Base-by-base conservation (phyloP, 2,329 filamentous ascomycete species). In the Dothidotthia symphoricarpi region DNA sequence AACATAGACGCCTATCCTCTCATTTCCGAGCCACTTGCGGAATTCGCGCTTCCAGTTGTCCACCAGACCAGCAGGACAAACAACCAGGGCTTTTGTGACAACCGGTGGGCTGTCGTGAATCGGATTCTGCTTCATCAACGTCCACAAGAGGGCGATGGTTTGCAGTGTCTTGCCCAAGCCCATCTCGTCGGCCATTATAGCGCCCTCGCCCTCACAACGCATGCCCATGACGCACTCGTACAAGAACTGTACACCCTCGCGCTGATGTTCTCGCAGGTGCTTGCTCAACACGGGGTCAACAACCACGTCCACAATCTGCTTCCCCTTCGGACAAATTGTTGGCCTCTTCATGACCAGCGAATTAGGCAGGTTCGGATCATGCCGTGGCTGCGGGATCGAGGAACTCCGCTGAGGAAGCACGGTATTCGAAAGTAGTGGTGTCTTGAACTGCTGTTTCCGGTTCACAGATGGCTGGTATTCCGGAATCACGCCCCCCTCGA, bases 171-270 rank as follows among this genome's bases (percentile, higher is more conserved):
- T 88, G 14, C 84, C 84, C 2, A 88, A 64, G 0, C 84, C 84
- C 84, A 88, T 88, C 51, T 87, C 84, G 57, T 88, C 84, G 2
- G 84, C 84, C 32, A 88, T 69, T 41, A 88, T 81, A 3, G 82
- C 83, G 16, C 83, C 83, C 62, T 83, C 76, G 1, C 83, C 83
- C 51, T 78, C 78, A 28, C 74, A 69, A 28, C 81, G 75, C 74
- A 86, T 77, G 4, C 83, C 83, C 83, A 87, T 87, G 0, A 87
- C 80, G 57, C 83, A 86, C 63, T 87, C 83, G 54, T 88, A 88
- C 28, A 88, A 62, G 52, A 88, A 87, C 33, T 78, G 71, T 1
- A 87, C 81, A 15, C 84, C 84, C 54, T 83, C 79, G 11, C 80
- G 74, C 57, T 88, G 84, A 59, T 88, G 84, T 10, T 78, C 76